Base-by-base conservation (phyloP, 139 green algal species). In the Bryopsis sp. region DNA sequence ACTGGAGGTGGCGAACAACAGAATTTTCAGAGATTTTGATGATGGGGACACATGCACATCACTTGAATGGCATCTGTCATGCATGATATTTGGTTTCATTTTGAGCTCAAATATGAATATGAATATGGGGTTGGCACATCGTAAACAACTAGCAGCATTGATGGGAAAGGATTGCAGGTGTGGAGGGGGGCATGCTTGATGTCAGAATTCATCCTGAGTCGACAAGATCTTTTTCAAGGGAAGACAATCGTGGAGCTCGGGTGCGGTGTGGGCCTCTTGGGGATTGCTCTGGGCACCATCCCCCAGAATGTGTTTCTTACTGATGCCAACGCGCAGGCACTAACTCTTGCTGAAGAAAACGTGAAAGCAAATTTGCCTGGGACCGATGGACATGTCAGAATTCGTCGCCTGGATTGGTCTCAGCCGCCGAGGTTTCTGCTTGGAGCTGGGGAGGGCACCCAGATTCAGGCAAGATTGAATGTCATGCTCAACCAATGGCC, bases 171-270 rank as follows among this genome's bases (percentile, higher is more conserved):
- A 15, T 50, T 50, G 11, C 43, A 61, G 50, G 33, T 61, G 31
- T 61, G 50, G 50, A 61, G 50, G 33, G 50, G 50, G 33, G 15
- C 8, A 11, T 61, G 50, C 33, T 32, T 61, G 15, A 35, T 61
- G 50, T 15, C 19, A 8, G 50, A 61, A 36, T 61, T 61, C 24
- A 61, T 61, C 33, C 19, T 61, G 6, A 8, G 24, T 8, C 11
- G 6, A 36, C 8, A 28, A 61, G 50, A 61, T 22, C 50, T 32
- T 8, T 61, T 61, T 32, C 19, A 15, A 61, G 19, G 33, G 15
- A 61, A 61, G 50, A 61, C 50, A 11, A 28, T 61, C 31, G 24
- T 61, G 11, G 50, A 61, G 50, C 19, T 61, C 33, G 50, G 50
- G 19, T 61, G 8, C 8, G 50, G 50, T 11, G 24, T 61, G 24